These are phyloP conservation scores for Eleusine coracana DNA, from an alignment of 176 grass and related monocot species.

Conservation along the genomic window DNA sequence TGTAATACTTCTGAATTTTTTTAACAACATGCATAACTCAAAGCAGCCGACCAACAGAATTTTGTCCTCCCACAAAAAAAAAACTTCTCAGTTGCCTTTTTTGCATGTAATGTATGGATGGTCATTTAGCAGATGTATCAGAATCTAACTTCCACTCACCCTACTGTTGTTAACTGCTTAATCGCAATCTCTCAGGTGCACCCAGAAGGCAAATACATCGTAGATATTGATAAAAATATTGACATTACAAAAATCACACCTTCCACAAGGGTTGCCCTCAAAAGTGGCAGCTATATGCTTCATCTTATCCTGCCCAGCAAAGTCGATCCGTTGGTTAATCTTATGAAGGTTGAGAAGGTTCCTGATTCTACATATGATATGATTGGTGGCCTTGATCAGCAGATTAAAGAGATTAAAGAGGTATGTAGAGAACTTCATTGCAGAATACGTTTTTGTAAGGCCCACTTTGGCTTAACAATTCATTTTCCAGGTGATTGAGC, in stretches of 20 bases:
- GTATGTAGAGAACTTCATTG: constrained; percentile 34
- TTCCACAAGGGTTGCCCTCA: constrained; percentile 90
- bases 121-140: neutral
- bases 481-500: constrained; percentile 87
- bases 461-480: constrained; percentile 8
- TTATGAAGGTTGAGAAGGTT: constrained; percentile 99
- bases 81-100: neutral
- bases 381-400: constrained; percentile 96
- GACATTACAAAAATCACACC: constrained; percentile 88
- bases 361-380: constrained; percentile 99
- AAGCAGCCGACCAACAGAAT: neutral
- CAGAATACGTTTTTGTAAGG: neutral
- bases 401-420: constrained; percentile 99
- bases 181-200: constrained; percentile 61
- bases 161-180: constrained; percentile 23
- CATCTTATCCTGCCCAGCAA: constrained; percentile 87
- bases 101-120: neutral
- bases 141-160: neutral
- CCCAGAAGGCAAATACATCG: constrained; percentile 92
- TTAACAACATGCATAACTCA: neutral
- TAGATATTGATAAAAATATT: constrained; percentile 83
- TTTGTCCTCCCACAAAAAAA: neutral
- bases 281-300: constrained; percentile 83
- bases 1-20: neutral
- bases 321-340: constrained; percentile 90